Conservation (phyloP, 2,329 filamentous ascomycete genomes). For the Colletotrichum simmondsii region DNA sequence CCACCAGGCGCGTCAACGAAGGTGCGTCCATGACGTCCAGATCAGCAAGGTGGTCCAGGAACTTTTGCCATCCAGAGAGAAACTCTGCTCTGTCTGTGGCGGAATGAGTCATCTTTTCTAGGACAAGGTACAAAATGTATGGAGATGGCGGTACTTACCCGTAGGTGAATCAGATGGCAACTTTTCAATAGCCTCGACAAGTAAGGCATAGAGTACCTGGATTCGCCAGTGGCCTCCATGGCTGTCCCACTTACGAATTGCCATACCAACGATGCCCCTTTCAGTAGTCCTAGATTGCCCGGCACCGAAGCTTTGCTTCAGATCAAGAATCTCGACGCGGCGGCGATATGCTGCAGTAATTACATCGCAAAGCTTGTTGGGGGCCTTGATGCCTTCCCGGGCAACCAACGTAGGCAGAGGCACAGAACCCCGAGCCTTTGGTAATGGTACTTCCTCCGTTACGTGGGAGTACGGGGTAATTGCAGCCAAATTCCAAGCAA, state of each 20-base stretch:
- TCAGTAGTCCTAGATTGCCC: slow-evolving; percentile 57
- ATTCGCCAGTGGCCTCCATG: slow-evolving; percentile 73
- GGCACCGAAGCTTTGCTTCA: slow-evolving; percentile 67
- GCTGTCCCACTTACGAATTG: slow-evolving; percentile 76
- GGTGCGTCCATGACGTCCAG: slow-evolving; percentile 69
- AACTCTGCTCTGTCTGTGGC: slow-evolving; percentile 56
- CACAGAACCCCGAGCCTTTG: slow-evolving; percentile 56
- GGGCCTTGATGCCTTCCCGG: slow-evolving; percentile 81
- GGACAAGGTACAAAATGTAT: not conserved
- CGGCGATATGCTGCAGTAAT: slow-evolving; percentile 74
- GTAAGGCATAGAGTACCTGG: slow-evolving; percentile 75
- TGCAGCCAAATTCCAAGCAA: slow-evolving; percentile 81
- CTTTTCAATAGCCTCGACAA: slow-evolving; percentile 68
- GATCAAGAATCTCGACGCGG: slow-evolving; percentile 67
- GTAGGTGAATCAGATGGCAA: slow-evolving; percentile 39
- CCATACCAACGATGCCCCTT: slow-evolving; percentile 78
- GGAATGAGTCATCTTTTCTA: not conserved
- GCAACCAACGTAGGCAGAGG: slow-evolving; percentile 69
- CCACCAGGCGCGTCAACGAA: slow-evolving; percentile 72
- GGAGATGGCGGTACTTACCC: slow-evolving; percentile 3
- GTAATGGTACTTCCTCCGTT: slow-evolving; percentile 49
- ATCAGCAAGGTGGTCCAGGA: slow-evolving; percentile 64
- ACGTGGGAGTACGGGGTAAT: slow-evolving; percentile 77
- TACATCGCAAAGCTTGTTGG: slow-evolving; percentile 79
- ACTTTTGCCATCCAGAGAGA: slow-evolving; percentile 61